phyloP scores from a whole-genome alignment of 73 alveolate genomes.

The Urostyla sp. region DNA sequence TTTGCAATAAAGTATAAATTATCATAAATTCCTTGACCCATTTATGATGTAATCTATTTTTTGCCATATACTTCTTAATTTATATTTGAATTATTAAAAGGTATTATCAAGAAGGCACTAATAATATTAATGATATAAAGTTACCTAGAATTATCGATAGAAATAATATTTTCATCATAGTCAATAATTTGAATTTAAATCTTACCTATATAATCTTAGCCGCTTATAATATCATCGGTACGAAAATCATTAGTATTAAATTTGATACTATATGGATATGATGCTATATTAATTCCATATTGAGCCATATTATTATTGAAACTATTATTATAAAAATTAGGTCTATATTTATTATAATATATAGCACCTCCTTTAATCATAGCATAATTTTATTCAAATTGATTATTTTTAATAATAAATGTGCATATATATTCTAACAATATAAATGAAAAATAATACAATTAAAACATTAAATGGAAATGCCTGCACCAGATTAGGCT shows the following conservation, averaged over 20 bases:
- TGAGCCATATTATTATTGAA: neutral
- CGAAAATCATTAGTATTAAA: neutral
- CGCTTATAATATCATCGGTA: neutral
- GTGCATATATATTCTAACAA: too few relatives aligned
- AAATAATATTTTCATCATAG: neutral
- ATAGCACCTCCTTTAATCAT: neutral
- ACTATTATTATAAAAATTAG: neutral
- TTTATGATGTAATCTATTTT: neutral
- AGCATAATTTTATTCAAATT: too few relatives aligned
- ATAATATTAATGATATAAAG: neutral
- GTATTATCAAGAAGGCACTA: neutral
- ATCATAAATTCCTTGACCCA: neutral
- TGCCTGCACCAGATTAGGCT: too few relatives aligned
- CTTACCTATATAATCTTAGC: neutral
- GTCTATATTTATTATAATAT: constrained; percentile 5
- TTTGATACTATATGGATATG: neutral
- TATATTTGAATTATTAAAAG: neutral
- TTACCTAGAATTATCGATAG: constrained; percentile 14
- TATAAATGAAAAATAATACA: too few relatives aligned
- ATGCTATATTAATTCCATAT: neutral
- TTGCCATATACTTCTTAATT: neutral
- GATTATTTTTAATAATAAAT: too few relatives aligned
- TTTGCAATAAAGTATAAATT: neutral
- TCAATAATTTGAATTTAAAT: neutral
- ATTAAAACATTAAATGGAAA: too few relatives aligned